These are phyloP conservation scores for Colletotrichum simmondsii DNA, from an alignment of 2,329 filamentous ascomycete species.

Conservation along the genomic window DNA sequence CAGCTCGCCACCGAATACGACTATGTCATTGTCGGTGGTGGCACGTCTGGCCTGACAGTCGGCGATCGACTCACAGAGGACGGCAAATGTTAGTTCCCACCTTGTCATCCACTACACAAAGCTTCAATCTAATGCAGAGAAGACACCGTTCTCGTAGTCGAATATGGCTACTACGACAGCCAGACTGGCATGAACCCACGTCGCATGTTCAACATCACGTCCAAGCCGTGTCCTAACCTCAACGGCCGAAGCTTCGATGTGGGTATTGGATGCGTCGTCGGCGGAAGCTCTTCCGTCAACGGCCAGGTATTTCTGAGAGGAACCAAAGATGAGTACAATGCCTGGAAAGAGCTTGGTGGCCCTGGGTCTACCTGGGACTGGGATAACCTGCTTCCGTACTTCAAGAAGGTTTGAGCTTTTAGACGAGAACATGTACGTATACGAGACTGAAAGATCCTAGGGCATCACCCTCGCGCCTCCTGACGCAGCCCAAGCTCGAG, in stretches of 20 bases:
- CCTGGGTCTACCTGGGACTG: conserved; percentile 55
- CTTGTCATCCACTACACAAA: rapidly evolving
- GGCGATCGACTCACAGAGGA: conserved; percentile 51
- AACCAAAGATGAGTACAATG: conserved; percentile 51
- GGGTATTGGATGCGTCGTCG: conserved; percentile 46
- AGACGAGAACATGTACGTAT: rapidly evolving
- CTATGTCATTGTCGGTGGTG: conserved; percentile 53
- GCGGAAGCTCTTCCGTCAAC: conserved; percentile 53
- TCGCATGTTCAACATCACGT: conserved; percentile 43
- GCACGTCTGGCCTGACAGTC: conserved; percentile 54
- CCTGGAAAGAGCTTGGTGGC: conserved; percentile 57
- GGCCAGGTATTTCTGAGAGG: conserved; percentile 50
- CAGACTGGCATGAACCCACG: conserved; percentile 37
- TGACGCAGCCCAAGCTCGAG: conserved; percentile 26
- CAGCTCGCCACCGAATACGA: conserved; percentile 35
- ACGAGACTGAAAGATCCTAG: background rate
- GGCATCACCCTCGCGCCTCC: conserved; percentile 37
- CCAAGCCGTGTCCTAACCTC: conserved; percentile 42
- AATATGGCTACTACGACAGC: conserved; percentile 34
- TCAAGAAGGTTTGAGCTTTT: conserved; percentile 49
- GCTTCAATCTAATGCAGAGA: conserved; percentile 40
- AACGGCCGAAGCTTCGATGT: conserved; percentile 40
- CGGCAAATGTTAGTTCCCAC: conserved; percentile 41
- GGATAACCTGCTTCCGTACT: conserved; percentile 52
- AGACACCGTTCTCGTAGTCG: conserved; percentile 34